A percentile compares a stretch with the other conserved stretches of the same genome.
Conservation (phyloP, 2,329 filamentous ascomycete species). For the Aspergillus udagawae region DNA sequence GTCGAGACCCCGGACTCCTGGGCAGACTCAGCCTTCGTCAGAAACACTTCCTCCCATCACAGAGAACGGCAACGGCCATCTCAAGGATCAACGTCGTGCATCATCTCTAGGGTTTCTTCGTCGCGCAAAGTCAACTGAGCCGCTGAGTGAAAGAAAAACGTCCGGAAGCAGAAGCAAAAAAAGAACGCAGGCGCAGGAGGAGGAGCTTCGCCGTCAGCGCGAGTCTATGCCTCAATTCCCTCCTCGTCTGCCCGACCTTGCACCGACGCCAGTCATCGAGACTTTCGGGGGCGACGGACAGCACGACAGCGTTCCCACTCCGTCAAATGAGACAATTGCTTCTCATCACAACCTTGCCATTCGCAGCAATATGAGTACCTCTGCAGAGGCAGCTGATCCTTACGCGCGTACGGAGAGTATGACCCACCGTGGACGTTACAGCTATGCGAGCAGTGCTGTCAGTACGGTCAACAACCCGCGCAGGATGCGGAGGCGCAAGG, state of each 20-base stretch:
- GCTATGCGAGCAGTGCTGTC: conserved; percentile 87
- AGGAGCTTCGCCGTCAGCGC: conserved; percentile 53
- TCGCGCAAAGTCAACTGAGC: conserved; percentile 64
- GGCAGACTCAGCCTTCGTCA: conserved; percentile 26
- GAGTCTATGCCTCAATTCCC: conserved; percentile 57
- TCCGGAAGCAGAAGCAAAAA: conserved; percentile 34
- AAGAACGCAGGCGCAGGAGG: conserved; percentile 41
- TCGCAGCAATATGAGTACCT: conserved; percentile 22
- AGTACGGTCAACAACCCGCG: conserved; percentile 92
- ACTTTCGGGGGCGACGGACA: conserved; percentile 61
- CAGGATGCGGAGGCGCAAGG: conserved; percentile 87
- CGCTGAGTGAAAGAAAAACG: conserved; percentile 51
- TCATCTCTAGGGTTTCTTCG: conserved; percentile 57
- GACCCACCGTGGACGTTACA: conserved; percentile 93
- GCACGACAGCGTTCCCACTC: conserved; percentile 58
- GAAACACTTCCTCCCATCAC: conserved; percentile 33
- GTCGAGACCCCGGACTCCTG: conserved; percentile 35
- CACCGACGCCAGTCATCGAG: conserved; percentile 47
- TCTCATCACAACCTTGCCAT: conserved; percentile 20
- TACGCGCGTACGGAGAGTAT: conserved; percentile 88
- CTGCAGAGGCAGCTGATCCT: conserved; percentile 55
- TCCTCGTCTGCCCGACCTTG: conserved; percentile 51
- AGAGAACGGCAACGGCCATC: conserved; percentile 28
- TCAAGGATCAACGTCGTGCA: conserved; percentile 40
- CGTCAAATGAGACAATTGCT: conserved; percentile 38